Evolutionary conservation across 139 green algal species (phyloP).

Genomic region (Tetraselmis striata): DNA sequence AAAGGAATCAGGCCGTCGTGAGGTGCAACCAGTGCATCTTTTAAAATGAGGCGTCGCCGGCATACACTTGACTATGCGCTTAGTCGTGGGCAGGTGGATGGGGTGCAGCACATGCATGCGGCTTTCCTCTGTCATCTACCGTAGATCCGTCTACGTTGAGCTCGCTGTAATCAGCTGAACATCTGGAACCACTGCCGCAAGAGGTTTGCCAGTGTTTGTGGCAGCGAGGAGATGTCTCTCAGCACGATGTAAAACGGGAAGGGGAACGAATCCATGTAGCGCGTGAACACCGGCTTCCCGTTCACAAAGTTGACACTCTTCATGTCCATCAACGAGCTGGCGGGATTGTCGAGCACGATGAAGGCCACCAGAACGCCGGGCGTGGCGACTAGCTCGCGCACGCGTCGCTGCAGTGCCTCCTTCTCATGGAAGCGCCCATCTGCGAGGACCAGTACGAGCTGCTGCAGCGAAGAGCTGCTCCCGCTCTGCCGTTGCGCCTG

Average conservation of each 20-base stretch:
- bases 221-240: conserved; percentile 77
- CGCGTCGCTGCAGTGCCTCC: conserved; percentile 49
- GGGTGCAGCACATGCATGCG: too few relatives aligned
- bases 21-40: too few relatives aligned
- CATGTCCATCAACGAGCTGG: conserved; percentile 79
- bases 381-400: conserved; percentile 37
- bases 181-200: conserved; percentile 94
- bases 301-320: conserved; percentile 81
- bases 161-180: too few relatives aligned
- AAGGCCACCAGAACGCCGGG: conserved; percentile 85
- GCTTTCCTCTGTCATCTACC: too few relatives aligned
- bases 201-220: conserved; percentile 79
- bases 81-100: too few relatives aligned
- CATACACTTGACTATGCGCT: too few relatives aligned
- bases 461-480: conserved; percentile 48
- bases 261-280: conserved; percentile 96
- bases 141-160: too few relatives aligned
- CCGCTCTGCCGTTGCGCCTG: neutral
- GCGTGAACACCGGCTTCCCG: conserved; percentile 82
- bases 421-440: conserved; percentile 98
- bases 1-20: too few relatives aligned
- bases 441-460: conserved; percentile 94
- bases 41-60: too few relatives aligned
- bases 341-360: conserved; percentile 73
- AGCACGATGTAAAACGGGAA: conserved; percentile 97